Evolutionary conservation across 805 yeast species (phyloP).

Genomic region (Wickerhamomyces mucosus): DNA sequence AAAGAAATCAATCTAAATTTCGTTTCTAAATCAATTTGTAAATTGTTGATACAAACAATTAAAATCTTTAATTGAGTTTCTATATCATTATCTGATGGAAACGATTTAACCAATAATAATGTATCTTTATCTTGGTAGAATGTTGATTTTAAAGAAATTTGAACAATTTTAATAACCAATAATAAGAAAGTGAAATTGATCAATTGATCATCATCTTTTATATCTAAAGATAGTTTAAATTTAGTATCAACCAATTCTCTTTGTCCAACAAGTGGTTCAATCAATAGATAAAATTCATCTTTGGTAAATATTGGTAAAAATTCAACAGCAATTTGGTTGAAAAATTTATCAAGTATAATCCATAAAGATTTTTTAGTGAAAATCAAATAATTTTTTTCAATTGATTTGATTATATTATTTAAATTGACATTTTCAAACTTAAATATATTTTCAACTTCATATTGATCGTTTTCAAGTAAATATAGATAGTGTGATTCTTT

Average conservation of each 20-base stretch:
- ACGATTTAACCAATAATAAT: too few relatives aligned
- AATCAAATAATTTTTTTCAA: conserved; percentile 27
- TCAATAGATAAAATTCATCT: conserved; percentile 28
- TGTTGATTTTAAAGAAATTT: conserved; percentile 10
- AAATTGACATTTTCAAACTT: conserved; percentile 11
- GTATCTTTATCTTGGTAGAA: conserved; percentile 8
- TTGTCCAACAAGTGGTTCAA: conserved; percentile 36
- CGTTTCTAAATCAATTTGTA: too few relatives aligned
- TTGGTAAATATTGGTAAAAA: conserved; percentile 62
- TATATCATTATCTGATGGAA: too few relatives aligned
- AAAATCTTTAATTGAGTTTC: too few relatives aligned
- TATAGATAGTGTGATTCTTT: conserved; percentile 9
- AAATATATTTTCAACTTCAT: conserved; percentile 11
- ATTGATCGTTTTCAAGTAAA: conserved; percentile 10
- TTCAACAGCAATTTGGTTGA: conserved; percentile 28
- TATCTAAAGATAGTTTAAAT: conserved; percentile 20
- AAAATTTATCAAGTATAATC: conserved; percentile 46
- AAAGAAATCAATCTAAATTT: too few relatives aligned
- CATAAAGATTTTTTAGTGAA: conserved; percentile 50
- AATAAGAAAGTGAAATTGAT: conserved; percentile 8
- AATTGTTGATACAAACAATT: too few relatives aligned
- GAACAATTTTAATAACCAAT: conserved; percentile 12
- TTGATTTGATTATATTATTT: conserved; percentile 11
- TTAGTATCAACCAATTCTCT: conserved; percentile 18
- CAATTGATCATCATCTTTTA: conserved; percentile 7